phyloP scores from a whole-genome alignment of 108 stramenopile species.

The Nitzschia sp. region DNA sequence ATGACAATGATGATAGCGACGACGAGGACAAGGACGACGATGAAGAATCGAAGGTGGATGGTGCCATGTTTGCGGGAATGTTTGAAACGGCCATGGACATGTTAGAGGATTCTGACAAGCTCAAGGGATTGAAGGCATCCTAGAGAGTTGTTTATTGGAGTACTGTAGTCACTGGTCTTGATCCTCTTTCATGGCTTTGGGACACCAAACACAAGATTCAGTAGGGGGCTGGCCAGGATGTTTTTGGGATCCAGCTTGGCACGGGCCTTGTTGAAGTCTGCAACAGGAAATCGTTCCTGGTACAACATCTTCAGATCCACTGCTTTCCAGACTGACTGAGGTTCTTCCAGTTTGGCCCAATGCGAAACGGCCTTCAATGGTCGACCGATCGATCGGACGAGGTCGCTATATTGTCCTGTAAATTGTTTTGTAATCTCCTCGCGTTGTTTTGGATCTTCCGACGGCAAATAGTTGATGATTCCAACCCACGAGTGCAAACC shows the following conservation, averaged over 20 bases:
- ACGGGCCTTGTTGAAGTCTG: conserved; percentile 66
- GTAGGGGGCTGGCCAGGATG: conserved; percentile 40
- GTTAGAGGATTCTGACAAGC: conserved; percentile 53
- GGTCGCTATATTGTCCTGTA: conserved; percentile 66
- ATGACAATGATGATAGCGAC: conserved; percentile 36
- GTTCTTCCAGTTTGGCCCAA: conserved; percentile 95
- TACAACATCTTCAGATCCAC: conserved; percentile 48
- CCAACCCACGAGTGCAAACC: conserved; percentile 86
- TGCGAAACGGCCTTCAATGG: conserved; percentile 77
- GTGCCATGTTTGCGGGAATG: conserved; percentile 88
- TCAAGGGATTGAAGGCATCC: too few relatives aligned
- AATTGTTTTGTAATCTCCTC: conserved; percentile 86
- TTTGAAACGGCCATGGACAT: conserved; percentile 91
- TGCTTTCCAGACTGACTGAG: conserved; percentile 39
- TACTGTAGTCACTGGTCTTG: not conserved
- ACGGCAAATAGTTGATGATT: conserved; percentile 94
- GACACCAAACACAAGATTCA: conserved; percentile 48
- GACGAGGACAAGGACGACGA: conserved; percentile 46
- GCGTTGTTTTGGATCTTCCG: conserved; percentile 74
- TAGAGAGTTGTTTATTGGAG: not conserved
- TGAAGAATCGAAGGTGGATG: conserved; percentile 60
- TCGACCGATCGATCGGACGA: conserved; percentile 68
- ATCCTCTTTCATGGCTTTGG: conserved; percentile 23
- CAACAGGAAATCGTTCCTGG: conserved; percentile 49
- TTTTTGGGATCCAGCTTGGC: conserved; percentile 73